Base-by-base conservation (phyloP, 345 rosid genomes). In the Moricandia moricandioides region DNA sequence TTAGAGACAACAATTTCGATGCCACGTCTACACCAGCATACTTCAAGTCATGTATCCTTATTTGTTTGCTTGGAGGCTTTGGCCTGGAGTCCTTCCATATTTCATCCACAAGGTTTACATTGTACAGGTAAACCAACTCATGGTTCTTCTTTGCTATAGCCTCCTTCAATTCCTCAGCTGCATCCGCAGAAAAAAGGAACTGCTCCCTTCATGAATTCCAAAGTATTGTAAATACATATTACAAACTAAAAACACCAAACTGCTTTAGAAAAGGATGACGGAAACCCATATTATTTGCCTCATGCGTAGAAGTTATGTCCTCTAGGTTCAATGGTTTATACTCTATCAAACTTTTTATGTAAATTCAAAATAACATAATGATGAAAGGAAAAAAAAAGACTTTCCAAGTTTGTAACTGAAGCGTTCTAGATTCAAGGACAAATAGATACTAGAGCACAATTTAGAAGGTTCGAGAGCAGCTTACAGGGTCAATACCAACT, bases 401-500 rank as follows among this genome's bases (percentile, higher is more conserved):
- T 51, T 62, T 29, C 31, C 31, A 29, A 29, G 31, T 29, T 3
- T 29, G 31, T 29, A 29, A 29, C 4, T 29, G 31, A 29, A 29
- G 31, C 31, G 3, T 8, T 56, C 49, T 58, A 17, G 35, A 16
- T 3, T 56, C 7, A 73, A 31, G 4, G 59, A 40, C 31, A 59
- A 29, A 35, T 49, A 49, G 16, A 37, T 12, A 51, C 34, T 35
- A 70, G 54, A 74, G n/a, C 18, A 57, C 68, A 43, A 34, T 49
- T 29, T 70, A 56, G 47, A 70, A 73, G 82, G 81, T 76, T 80
- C 37, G 74, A 71, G 61, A 74, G 78, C 75, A 73, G 67, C 86
- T 88, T 92, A 94, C 97, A 70, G 98, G 98, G 83, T 94, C 97
- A 78, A 94, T 84, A 76, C 96, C 98, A 35, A 94, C 91, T 85